These are phyloP conservation scores for Scutellaria barbata DNA, from an alignment of 257 asterid species.

Conservation along the genomic window DNA sequence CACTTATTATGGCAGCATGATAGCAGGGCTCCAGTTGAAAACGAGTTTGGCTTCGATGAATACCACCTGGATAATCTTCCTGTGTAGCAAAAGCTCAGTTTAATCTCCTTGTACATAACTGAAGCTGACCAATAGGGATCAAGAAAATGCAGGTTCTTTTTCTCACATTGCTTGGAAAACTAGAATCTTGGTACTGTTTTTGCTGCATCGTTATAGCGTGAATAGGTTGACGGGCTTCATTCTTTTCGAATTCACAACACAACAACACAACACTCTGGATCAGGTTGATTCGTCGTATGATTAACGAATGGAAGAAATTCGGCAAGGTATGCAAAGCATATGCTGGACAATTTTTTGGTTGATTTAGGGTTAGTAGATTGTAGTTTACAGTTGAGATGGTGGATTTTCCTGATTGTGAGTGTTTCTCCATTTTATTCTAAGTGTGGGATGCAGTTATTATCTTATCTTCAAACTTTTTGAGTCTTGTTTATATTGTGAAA, in stretches of 20 bases:
- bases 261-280: conserved; percentile 12
- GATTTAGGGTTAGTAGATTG: conserved; percentile 46
- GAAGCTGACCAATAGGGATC: conserved; percentile 39
- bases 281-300: conserved; percentile 30
- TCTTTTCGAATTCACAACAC: conserved; percentile 28
- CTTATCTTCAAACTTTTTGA: conserved; percentile 27
- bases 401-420: conserved; percentile 31
- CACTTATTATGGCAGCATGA: conserved; percentile 51
- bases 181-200: conserved; percentile 32
- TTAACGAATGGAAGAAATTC: conserved; percentile 35
- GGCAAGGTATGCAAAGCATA: conserved; percentile 58
- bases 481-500: conserved; percentile 28
- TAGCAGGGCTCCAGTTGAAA: conserved; percentile 54
- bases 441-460: conserved; percentile 36
- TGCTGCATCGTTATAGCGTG: conserved; percentile 34
- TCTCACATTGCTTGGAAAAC: conserved; percentile 23
- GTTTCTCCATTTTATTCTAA: conserved; percentile 10
- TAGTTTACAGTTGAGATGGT: conserved; percentile 32
- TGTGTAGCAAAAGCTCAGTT: conserved; percentile 35
- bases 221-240: conserved; percentile 29
- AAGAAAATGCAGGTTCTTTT: conserved; percentile 28
- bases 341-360: conserved; percentile 52
- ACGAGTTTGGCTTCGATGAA: conserved; percentile 69
- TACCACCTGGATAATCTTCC: conserved; percentile 71
- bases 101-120: conserved; percentile 53